Evolutionary conservation across 1,284 basidiomycete genomes (phyloP), one percentile per base, ranked within the genome.

Genomic region (Salmacisia buchloeana): DNA sequence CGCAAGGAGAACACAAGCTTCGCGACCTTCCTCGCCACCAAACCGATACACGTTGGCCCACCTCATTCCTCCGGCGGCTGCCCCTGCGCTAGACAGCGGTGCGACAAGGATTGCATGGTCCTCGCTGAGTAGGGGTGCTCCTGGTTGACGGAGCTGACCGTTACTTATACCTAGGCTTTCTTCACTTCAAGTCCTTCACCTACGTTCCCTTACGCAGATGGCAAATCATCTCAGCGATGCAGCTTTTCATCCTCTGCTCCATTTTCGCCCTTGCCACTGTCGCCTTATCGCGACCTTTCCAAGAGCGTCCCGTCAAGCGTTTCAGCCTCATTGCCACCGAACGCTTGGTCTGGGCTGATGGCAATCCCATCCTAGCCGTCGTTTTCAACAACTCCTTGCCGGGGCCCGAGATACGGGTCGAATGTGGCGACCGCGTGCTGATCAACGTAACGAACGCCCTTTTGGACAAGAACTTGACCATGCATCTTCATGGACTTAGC

Each of bases 401-500:
- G 4, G 46, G 46, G 6, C 46, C 46, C 18, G 46, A 52, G 46
- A 27, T 52, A 7, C 46, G 46, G 4, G 46, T 52, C 18, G 15
- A 31, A 12, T 21, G 23, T 10, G 46, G 46, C 7, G 46, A 52
- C 25, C 15, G 46, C 31, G 58, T 63, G 27, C 41, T 59, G 34
- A 58, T 71, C 59, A 61, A 61, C 27, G 68, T 69, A 5, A 64
- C 64, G 33, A 78, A 78, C 46, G 33, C 41, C 4, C 62, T 76
- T 21, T 1, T 54, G 2, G 33, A 54, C 33, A 29, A 64, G 12
- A 74, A 73, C 45, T 41, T 70, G 1, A 78, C 76, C 1, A 63
- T 66, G 12, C 73, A 75, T 39, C 72, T 69, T 54, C 73, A 74
- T 62, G 74, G 72, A 1, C 46, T 74, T 1, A 36, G 33, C 7